Percentiles rank a stretch among this genome's conserved stretches.
phyloP scores from a whole-genome alignment of 2,329 filamentous ascomycete genomes.

The Penicillium frequentans region DNA sequence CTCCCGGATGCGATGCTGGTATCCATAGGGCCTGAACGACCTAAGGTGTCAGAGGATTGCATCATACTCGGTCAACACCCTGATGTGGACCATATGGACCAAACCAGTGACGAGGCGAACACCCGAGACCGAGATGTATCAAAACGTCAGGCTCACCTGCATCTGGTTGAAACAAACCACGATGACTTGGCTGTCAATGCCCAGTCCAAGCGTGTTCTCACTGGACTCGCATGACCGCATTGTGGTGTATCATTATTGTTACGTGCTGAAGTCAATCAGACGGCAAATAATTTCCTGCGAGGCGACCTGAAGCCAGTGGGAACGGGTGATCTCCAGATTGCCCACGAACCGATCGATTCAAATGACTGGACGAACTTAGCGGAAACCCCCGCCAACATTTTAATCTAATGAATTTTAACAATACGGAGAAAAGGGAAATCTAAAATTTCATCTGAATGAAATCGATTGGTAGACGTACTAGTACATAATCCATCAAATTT shows the following conservation, averaged over 20 bases:
- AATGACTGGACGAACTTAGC: background rate
- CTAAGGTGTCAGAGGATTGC: background rate
- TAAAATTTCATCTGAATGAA: background rate
- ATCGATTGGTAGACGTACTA: too few relatives aligned
- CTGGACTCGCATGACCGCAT: background rate
- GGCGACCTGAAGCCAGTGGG: background rate
- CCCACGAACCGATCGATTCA: background rate
- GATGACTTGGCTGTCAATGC: background rate
- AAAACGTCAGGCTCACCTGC: background rate
- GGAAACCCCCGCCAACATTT: background rate
- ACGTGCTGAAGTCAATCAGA: background rate
- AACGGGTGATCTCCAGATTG: background rate
- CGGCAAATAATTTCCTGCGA: background rate
- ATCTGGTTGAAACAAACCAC: background rate
- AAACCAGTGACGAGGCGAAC: background rate
- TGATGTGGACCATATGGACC: background rate
- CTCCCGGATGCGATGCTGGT: background rate
- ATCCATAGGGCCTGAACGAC: background rate
- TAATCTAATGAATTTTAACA: background rate
- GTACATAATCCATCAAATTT: background rate
- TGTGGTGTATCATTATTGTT: background rate
- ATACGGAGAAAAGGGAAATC: background rate
- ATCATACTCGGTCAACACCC: background rate
- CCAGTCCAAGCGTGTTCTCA: background rate
- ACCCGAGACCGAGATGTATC: background rate